Conservation (phyloP, 75 land plant species). For the Cunninghamia lanceolata region DNA sequence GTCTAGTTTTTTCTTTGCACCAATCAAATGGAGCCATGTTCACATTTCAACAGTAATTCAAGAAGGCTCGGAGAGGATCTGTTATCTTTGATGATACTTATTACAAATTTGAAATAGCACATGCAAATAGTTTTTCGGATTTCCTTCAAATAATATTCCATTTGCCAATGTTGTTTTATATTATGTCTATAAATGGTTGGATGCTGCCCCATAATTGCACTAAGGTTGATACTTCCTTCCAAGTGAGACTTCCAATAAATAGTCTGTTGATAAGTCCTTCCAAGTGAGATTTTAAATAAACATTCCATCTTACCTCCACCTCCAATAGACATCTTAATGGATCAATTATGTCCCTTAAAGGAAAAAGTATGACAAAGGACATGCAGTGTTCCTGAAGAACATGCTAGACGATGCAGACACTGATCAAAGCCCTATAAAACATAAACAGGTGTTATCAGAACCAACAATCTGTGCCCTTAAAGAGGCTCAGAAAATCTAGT, state of each 20-base stretch:
- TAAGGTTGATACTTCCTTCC: neutral
- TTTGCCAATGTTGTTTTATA: neutral
- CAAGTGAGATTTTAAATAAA: neutral
- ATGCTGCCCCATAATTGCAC: neutral
- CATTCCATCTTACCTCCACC: neutral
- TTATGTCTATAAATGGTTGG: neutral
- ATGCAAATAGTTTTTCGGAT: neutral
- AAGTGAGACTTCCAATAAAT: neutral
- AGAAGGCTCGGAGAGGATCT: neutral
- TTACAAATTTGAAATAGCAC: neutral
- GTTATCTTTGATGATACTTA: neutral
- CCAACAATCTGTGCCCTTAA: no score
- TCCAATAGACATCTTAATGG: neutral
- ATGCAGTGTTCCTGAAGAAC: neutral
- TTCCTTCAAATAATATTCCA: neutral
- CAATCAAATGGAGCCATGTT: neutral
- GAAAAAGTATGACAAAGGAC: neutral
- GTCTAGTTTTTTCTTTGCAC: neutral
- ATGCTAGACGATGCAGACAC: neutral
- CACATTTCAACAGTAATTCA: neutral
- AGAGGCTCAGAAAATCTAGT: no score
- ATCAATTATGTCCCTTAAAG: neutral
- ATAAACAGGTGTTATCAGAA: neutral
- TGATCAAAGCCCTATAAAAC: neutral
- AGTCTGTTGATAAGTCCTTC: neutral